phyloP scores from a whole-genome alignment of 1,284 basidiomycete species.

The Pseudozyma hubeiensis region DNA sequence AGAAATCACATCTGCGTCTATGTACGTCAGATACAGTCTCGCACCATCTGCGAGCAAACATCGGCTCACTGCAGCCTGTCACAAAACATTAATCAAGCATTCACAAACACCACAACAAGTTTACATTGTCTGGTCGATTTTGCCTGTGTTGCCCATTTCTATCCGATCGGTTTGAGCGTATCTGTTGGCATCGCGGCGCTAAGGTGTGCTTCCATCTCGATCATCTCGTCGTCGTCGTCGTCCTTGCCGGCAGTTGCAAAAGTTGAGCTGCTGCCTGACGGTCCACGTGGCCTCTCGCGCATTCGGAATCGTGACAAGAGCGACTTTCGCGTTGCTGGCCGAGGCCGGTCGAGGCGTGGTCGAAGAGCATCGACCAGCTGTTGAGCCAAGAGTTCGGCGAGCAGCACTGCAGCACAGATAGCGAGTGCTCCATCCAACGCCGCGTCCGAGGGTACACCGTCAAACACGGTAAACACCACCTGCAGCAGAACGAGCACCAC shows the following conservation, averaged over 20 bases:
- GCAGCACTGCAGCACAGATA: conserved; percentile 32
- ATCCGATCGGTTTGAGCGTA: no score
- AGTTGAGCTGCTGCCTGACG: conserved; percentile 6
- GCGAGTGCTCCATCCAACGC: conserved; percentile 37
- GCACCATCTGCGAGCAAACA: background rate
- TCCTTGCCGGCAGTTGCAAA: background rate
- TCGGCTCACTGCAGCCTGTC: conserved; percentile 1
- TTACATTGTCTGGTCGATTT: background rate
- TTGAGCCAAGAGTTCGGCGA: conserved; percentile 37
- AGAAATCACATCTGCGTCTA: background rate
- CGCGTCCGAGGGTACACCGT: conserved; percentile 17
- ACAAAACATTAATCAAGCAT: conserved; percentile 6
- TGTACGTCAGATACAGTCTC: background rate
- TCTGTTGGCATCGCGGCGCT: no score
- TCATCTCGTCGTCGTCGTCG: conserved; percentile 12
- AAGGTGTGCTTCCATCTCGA: conserved; percentile 18
- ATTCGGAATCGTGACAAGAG: background rate
- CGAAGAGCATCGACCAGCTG: conserved; percentile 21
- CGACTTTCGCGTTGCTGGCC: background rate
- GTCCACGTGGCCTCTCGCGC: background rate
- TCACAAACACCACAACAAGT: conserved; percentile 1
- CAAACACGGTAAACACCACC: conserved; percentile 30
- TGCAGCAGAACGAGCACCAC: conserved; percentile 28
- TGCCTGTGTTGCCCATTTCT: background rate
- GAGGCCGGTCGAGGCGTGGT: conserved; percentile 14